These are phyloP conservation scores for Symbiodinium natans DNA, from an alignment of 73 alveolate genomes.

Conservation along the genomic window DNA sequence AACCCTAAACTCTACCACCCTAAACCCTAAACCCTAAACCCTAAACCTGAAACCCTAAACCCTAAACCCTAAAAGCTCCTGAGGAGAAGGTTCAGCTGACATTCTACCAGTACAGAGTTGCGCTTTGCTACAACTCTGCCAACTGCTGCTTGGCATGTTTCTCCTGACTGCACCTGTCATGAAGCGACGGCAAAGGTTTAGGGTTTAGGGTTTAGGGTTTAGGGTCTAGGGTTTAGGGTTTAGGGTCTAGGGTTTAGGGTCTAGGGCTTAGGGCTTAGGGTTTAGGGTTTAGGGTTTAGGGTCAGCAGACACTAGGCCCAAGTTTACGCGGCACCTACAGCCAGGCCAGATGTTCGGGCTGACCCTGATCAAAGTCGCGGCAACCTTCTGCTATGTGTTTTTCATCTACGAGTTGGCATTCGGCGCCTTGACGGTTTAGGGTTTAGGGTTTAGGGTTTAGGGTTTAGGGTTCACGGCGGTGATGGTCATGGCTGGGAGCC, in stretches of 20 bases:
- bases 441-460: too few relatives aligned
- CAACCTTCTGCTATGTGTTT: slow-evolving; percentile 50
- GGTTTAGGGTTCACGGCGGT: too few relatives aligned
- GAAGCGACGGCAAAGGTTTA: too few relatives aligned
- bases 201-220: too few relatives aligned
- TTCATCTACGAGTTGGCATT: slow-evolving; percentile 36
- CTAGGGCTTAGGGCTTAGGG: background rate
- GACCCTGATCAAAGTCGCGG: slow-evolving; percentile 57
- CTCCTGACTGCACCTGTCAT: too few relatives aligned
- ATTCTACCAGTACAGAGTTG: slow-evolving; percentile 24
- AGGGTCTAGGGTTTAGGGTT: too few relatives aligned
- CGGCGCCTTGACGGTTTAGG: background rate
- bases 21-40: too few relatives aligned
- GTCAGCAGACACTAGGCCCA: background rate
- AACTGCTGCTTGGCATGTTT: background rate
- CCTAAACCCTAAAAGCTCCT: too few relatives aligned
- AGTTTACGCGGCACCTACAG: background rate
- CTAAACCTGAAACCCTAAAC: too few relatives aligned
- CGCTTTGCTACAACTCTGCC: background rate
- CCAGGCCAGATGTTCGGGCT: slow-evolving; percentile 80
- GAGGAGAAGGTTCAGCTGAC: slow-evolving; percentile 82
- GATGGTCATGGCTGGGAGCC: too few relatives aligned
- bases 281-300: background rate
- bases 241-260: too few relatives aligned
- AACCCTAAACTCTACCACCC: too few relatives aligned